Base-by-base conservation (phyloP, 1,284 basidiomycete genomes). In the Stereum hirsutum region DNA sequence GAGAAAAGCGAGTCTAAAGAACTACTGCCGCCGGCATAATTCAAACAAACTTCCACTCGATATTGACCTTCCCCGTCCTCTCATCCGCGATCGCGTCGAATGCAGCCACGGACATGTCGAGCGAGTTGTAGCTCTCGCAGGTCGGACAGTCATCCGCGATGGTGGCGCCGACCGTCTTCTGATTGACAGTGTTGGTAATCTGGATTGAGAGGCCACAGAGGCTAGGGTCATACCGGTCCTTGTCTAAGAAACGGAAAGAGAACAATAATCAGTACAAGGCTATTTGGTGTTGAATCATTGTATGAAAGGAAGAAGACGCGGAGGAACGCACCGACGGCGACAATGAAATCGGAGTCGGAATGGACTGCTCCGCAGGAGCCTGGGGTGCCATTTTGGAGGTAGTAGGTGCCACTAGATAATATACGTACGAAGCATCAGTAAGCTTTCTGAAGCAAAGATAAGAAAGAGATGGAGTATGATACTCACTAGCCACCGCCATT, bases 121-220 rank as follows among this genome's bases (percentile, higher is more conserved):
- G 78, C 19, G 79, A 82, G 59, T 81, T 68, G 28, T 43, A 41
- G 49, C 72, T 73, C 0, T 53, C 26, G 68, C 93, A 97, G 7
- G 78, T 80, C 15, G 90, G 90, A 72, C 91, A 95, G 21, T 71
- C 79, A 55, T 94, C 91, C 12, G 73, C 82, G 53, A 93, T 70
- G 19, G 68, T 72, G 46, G 81, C 89, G 2, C 61, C 68, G 48
- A 87, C 75, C 15, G 59, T 61, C 59, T 75, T 70, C 49, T 71
- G 68, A 61, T 78, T 81, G 43, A 60, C 52, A 23, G 51, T 49
- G 66, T 87, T 83, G 52, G 68, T 82, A 58, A 94, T 78, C 49
- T 59, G 52, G 51, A 93, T 74, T 41, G 66, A 57, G 57, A 71
- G 63, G 46, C 81, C 84, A 56, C 90, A 94, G 51, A 81, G 69